Conservation (phyloP, 2,329 filamentous ascomycete species). For the Sporothrix pseudoabietina region DNA sequence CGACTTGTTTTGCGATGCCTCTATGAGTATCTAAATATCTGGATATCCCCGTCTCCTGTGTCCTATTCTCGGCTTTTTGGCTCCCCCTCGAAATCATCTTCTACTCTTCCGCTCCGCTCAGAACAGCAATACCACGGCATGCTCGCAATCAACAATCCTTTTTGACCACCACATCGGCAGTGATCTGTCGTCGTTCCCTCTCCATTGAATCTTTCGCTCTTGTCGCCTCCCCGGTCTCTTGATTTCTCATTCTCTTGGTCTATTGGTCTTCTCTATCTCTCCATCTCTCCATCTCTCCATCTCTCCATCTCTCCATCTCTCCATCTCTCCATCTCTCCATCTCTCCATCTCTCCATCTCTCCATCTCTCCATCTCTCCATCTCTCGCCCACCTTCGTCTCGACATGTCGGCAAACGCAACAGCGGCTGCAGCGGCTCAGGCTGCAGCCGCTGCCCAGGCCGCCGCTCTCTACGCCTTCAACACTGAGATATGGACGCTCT, state of each 20-base stretch:
- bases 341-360: background rate
- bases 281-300: background rate
- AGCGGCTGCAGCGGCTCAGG: constrained; percentile 30
- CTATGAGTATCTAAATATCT: background rate
- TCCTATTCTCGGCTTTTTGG: background rate
- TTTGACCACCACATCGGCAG: background rate
- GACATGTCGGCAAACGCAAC: constrained; percentile 25
- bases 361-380: background rate
- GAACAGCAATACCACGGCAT: background rate
- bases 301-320: constrained; percentile 2
- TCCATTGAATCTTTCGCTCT: background rate
- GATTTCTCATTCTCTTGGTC: too few relatives aligned
- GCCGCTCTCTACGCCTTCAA: constrained; percentile 39
- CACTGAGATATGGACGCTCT: constrained; percentile 44
- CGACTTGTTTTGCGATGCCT: constrained; percentile 7
- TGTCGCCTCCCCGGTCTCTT: too few relatives aligned
- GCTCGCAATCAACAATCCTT: background rate
- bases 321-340: background rate
- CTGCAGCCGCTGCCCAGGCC: constrained; percentile 36
- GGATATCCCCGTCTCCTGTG: background rate
- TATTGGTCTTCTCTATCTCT: background rate
- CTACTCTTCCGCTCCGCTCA: background rate
- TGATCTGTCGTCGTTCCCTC: background rate
- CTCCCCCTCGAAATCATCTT: background rate
- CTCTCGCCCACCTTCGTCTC: background rate